Evolutionary conservation across 2,329 filamentous ascomycete genomes (phyloP).

Genomic region (Fusarium nodosum): DNA sequence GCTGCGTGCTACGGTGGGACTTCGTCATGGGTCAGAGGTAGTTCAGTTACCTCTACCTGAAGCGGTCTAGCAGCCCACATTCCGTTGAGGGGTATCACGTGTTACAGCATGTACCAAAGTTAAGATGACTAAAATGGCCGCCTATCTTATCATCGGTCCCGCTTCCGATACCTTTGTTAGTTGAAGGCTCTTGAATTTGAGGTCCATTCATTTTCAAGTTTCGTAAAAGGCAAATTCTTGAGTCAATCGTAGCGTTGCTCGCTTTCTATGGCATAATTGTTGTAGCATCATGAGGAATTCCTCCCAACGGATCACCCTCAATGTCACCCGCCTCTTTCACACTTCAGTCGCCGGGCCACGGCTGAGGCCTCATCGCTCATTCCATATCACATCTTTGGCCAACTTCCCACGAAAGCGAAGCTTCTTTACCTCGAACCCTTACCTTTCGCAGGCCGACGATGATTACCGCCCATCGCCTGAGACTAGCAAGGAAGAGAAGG

Average conservation of each 20-base stretch:
- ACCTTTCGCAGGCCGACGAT: conserved; percentile 60
- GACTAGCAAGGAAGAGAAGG: conserved; percentile 36
- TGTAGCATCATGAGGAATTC: conserved; percentile 53
- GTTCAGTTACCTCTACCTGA: conserved; percentile 39
- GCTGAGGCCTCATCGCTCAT: conserved; percentile 53
- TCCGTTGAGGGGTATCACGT: conserved; percentile 42
- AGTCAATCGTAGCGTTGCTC: conserved; percentile 11
- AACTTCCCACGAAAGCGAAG: conserved; percentile 67
- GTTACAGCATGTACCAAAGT: conserved; percentile 45
- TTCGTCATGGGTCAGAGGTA: conserved; percentile 48
- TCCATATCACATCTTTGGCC: conserved; percentile 62
- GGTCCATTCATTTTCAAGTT: conserved; percentile 8
- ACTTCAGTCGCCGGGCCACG: conserved; percentile 47
- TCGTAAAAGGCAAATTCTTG: conserved; percentile 1
- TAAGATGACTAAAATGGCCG: conserved; percentile 20
- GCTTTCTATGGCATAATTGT: conserved; percentile 41
- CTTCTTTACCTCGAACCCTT: conserved; percentile 76
- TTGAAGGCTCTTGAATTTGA: conserved; percentile 16
- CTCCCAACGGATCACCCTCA: conserved; percentile 53
- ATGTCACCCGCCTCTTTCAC: conserved; percentile 51
- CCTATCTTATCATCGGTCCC: conserved; percentile 35
- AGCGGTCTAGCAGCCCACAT: conserved; percentile 44
- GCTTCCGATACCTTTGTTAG: conserved; percentile 19
- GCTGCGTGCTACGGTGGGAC: conserved; percentile 43
- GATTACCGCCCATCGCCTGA: conserved; percentile 47